Evolutionary conservation across 495 filamentous ascomycete genomes (phyloP), one percentile per base, ranked within the genome.

Genomic region (Parathielavia appendiculata): DNA sequence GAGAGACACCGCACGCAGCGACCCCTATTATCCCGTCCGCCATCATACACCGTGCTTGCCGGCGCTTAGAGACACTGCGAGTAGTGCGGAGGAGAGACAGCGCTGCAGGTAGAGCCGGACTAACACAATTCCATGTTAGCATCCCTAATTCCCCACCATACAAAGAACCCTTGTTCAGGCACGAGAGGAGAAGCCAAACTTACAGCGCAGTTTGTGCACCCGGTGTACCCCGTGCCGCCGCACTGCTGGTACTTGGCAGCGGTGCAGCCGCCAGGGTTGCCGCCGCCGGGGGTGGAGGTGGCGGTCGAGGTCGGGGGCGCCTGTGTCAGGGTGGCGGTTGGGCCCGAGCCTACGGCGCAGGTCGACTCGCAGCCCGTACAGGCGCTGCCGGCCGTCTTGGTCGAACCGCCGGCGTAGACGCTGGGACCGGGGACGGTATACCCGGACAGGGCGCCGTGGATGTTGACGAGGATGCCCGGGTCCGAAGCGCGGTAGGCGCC

Each of bases 381-480:
- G 0, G 48, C 57, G 13, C 59, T 59, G 13, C 76, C 75, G 1
- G 75, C 69, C 8, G 19, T 59, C 65, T 69, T 71, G 4, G 67
- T 67, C 11, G 68, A 61, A 0, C 76, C 76, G 10, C 75, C 74
- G 4, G 69, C 54, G 48, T 75, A 76, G 17, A 77, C 74, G 3
- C 67, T 46, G 32, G 75, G 74, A 12, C 75, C 76, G 4, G 76
- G 74, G 2, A 69, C 73, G 23, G 66, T 52, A 26, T 78, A 78
- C 2, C 56, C 66, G 22, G 46, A 43, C 54, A 77, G 23, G 9
- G 68, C 53, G 4, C 61, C 60, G 60, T 79, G 73, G 54, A 82
- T 72, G 57, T 81, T 77, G 45, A 83, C 74, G 14, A 78, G 63
- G 30, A 83, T 75, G 12, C 81, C 80, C 0, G 76, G 74, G 53